A percentile compares a stretch with the other conserved stretches of the same genome.
phyloP scores from a whole-genome alignment of 1,284 basidiomycete species.

The Ceratobasidium sp. region DNA sequence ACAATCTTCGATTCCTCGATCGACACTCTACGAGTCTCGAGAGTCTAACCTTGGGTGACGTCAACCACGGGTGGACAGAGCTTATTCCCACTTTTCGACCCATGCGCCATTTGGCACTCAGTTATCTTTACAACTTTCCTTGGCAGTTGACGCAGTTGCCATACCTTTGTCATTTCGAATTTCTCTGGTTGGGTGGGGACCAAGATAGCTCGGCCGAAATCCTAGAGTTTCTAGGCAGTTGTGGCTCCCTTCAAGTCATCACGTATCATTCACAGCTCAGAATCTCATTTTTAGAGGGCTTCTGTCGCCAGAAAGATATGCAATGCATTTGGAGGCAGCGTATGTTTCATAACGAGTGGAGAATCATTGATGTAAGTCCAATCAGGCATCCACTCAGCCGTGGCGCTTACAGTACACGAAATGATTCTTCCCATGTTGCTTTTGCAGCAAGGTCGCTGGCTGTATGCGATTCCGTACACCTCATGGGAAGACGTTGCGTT shows the following conservation, averaged over 20 bases:
- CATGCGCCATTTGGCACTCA: neutral
- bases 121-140: slow-evolving; percentile 19
- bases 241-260: neutral
- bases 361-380: neutral
- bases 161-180: slow-evolving; percentile 8
- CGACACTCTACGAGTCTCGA: neutral
- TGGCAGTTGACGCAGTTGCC: slow-evolving; percentile 8
- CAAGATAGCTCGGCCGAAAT: neutral
- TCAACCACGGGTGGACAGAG: slow-evolving; percentile 12
- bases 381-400: neutral
- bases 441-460: neutral
- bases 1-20: neutral
- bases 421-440: neutral
- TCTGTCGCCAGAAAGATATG: neutral
- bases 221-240: neutral
- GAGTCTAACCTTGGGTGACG: slow-evolving; percentile 1
- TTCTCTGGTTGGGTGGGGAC: neutral
- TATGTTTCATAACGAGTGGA: neutral
- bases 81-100: slow-evolving; percentile 14
- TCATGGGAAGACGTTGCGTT: neutral
- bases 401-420: neutral
- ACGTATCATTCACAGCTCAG: neutral
- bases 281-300: neutral
- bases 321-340: neutral
- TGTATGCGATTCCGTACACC: slow-evolving; percentile 5